Evolutionary conservation across 148 eudicot species (phyloP).

Genomic region (Rhododendron molle): DNA sequence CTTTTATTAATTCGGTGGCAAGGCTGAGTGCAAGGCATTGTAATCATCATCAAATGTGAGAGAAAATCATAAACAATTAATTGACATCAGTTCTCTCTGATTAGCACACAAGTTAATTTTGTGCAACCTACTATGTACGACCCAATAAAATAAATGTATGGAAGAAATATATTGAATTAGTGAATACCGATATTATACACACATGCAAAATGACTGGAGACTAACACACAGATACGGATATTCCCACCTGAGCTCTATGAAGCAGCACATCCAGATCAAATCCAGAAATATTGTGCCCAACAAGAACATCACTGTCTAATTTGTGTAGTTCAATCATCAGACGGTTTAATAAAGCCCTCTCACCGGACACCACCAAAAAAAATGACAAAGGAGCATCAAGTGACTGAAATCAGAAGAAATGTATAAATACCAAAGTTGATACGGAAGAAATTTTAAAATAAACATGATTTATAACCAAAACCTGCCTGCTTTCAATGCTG

Average conservation of each 20-base stretch:
- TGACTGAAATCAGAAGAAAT: background rate
- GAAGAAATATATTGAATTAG: background rate
- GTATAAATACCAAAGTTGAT: background rate
- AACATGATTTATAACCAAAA: constrained; percentile 6
- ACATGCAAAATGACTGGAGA: background rate
- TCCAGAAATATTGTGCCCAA: constrained; percentile 98
- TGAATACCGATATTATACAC: background rate
- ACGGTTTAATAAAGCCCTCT: constrained; percentile 80
- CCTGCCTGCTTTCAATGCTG: constrained; percentile 74
- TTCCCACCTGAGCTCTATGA: constrained; percentile 81
- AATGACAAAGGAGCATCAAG: background rate
- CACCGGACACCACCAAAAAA: constrained; percentile 44
- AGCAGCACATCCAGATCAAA: constrained; percentile 94
- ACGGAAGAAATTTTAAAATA: background rate
- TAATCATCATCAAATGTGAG: constrained; percentile 1
- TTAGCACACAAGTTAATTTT: background rate
- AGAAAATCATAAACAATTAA: background rate
- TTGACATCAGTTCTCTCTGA: background rate
- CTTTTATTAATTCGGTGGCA: background rate
- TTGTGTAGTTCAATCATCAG: constrained; percentile 85
- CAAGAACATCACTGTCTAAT: constrained; percentile 88
- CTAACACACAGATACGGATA: background rate
- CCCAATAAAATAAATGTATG: background rate
- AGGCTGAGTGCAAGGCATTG: background rate
- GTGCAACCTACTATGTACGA: background rate